A percentile compares a stretch with the other conserved stretches of the same genome.
Conservation (phyloP, 352 stramenopile species). For the Plasmopara halstedii region DNA sequence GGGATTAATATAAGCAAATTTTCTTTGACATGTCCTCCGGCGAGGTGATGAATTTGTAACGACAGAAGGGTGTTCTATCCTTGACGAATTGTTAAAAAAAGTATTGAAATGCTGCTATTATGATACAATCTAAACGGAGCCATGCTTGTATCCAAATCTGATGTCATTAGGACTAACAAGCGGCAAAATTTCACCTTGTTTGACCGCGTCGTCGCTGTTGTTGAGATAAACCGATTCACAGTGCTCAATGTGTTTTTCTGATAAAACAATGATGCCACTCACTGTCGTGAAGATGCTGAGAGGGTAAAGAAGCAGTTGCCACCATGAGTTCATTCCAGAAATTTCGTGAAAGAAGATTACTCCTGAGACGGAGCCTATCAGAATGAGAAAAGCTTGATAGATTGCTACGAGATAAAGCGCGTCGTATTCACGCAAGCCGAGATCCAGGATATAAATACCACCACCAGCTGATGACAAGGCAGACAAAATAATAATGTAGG, state of each 20-base stretch:
- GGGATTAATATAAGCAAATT: too few relatives aligned
- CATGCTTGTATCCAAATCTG: neutral
- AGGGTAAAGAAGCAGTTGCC: conserved; percentile 69
- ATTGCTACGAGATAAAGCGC: conserved; percentile 80
- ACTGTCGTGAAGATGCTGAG: conserved; percentile 74
- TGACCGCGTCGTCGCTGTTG: conserved; percentile 23
- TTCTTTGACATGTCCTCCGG: too few relatives aligned
- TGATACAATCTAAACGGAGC: neutral
- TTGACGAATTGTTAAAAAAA: too few relatives aligned
- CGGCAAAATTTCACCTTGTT: conserved; percentile 37
- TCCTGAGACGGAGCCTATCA: conserved; percentile 77
- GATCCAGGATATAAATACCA: conserved; percentile 75
- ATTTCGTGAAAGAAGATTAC: conserved; percentile 87
- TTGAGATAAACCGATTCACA: conserved; percentile 27
- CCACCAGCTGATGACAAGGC: conserved; percentile 61
- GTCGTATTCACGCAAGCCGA: conserved; percentile 77
- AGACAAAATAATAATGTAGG: conserved; percentile 61
- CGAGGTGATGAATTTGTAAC: too few relatives aligned
- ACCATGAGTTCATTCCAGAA: conserved; percentile 73
- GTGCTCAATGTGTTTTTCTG: conserved; percentile 67
- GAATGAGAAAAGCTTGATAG: conserved; percentile 79
- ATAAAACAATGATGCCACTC: conserved; percentile 71
- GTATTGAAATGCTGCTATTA: neutral
- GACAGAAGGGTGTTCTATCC: too few relatives aligned
- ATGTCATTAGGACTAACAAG: conserved; percentile 14